Conservation (phyloP, 495 filamentous ascomycete species). For the Trichoderma asperelloides region DNA sequence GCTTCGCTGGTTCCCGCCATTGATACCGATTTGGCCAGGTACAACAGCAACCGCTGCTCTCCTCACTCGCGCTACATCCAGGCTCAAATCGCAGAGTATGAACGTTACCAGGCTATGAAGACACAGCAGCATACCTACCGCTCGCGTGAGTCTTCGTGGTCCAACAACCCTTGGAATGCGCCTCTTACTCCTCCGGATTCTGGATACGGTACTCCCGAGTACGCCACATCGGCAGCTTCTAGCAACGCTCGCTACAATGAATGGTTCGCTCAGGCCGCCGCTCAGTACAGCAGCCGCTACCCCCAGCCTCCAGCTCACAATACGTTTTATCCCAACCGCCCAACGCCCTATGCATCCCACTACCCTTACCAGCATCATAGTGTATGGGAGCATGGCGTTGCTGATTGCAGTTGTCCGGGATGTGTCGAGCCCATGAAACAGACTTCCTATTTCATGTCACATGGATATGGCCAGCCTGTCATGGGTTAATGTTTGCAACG, state of each 20-base stretch:
- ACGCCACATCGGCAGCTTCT: slow-evolving; percentile 33
- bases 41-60: slow-evolving; percentile 25
- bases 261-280: slow-evolving; percentile 28
- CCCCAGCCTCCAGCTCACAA: slow-evolving; percentile 40
- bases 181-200: slow-evolving; percentile 42
- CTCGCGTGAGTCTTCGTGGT: slow-evolving; percentile 37
- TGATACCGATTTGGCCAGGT: slow-evolving; percentile 49
- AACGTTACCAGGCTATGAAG: slow-evolving; percentile 32
- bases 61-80: slow-evolving; percentile 41
- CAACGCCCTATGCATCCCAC: slow-evolving; percentile 25
- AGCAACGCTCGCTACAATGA: slow-evolving; percentile 37
- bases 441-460: slow-evolving; percentile 55
- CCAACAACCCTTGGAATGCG: slow-evolving; percentile 22
- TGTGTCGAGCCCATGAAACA: slow-evolving; percentile 51
- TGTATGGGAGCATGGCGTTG: slow-evolving; percentile 51
- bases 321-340: slow-evolving; percentile 35
- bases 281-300: slow-evolving; percentile 20
- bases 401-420: slow-evolving; percentile 59
- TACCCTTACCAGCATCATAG: slow-evolving; percentile 45
- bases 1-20: slow-evolving; percentile 56
- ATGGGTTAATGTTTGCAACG: slow-evolving; percentile 38
- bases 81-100: slow-evolving; percentile 43
- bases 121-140: slow-evolving; percentile 28
- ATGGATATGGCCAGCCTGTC: slow-evolving; percentile 56
- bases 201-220: slow-evolving; percentile 43